Percentiles rank a stretch among this genome's conserved stretches.
These are phyloP conservation scores for Pseudogymnoascus sp. DNA, from an alignment of 2,329 filamentous ascomycete species.

Conservation along the genomic window DNA sequence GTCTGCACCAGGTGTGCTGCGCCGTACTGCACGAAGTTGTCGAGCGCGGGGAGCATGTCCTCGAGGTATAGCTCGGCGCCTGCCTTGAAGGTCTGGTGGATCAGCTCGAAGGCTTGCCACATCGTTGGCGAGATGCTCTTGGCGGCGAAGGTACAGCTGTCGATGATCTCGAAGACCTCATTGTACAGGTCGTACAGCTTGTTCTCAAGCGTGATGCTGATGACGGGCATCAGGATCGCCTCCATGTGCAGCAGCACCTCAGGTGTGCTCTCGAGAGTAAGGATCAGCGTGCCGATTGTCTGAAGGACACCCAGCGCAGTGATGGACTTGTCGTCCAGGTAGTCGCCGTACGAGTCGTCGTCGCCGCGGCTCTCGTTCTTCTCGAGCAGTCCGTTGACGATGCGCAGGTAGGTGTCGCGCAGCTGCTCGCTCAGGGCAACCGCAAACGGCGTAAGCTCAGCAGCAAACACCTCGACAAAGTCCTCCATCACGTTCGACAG, in stretches of 20 bases:
- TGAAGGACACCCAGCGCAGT: conserved; percentile 93
- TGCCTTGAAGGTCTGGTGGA: conserved; percentile 94
- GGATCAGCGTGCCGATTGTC: conserved; percentile 93
- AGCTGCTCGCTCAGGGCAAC: conserved; percentile 94
- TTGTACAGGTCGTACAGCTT: conserved; percentile 98
- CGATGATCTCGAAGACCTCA: conserved; percentile 97
- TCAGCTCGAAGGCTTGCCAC: conserved; percentile 97
- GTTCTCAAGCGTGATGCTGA: conserved; percentile 92
- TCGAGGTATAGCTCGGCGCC: conserved; percentile 95
- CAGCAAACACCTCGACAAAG: conserved; percentile 97
- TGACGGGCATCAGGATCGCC: conserved; percentile 93
- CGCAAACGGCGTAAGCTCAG: conserved; percentile 91
- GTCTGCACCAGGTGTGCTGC: conserved; percentile 72
- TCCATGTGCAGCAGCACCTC: conserved; percentile 93
- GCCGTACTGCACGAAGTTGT: conserved; percentile 96
- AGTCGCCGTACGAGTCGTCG: conserved; percentile 76
- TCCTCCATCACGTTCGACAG: conserved; percentile 99
- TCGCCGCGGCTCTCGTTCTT: conserved; percentile 72
- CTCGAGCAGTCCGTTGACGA: conserved; percentile 84
- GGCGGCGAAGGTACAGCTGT: conserved; percentile 96
- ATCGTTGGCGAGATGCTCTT: conserved; percentile 93
- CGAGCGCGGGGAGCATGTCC: conserved; percentile 95
- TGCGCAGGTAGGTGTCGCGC: conserved; percentile 89
- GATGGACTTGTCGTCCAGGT: conserved; percentile 96
- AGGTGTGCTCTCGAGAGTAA: conserved; percentile 93